A percentile compares a stretch with the other conserved stretches of the same genome.
phyloP scores from a whole-genome alignment of 345 rosid genomes.

The Melaleuca alternifolia region DNA sequence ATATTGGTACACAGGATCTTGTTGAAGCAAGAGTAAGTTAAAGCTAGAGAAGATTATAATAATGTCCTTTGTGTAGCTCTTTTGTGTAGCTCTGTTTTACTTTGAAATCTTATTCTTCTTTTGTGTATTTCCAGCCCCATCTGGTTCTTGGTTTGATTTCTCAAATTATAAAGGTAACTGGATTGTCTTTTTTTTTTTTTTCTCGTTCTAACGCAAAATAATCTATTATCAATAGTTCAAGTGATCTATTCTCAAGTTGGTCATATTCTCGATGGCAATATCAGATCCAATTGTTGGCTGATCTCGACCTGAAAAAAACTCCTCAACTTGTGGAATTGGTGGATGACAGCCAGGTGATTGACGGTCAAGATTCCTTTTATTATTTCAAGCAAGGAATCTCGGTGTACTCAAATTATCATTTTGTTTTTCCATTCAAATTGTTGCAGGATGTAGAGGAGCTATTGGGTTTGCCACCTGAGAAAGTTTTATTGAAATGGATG shows the following conservation, averaged over 20 bases:
- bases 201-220: background rate
- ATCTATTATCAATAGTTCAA: background rate
- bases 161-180: constrained; percentile 83
- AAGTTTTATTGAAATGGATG: constrained; percentile 96
- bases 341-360: constrained; percentile 61
- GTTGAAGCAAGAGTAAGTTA: constrained; percentile 87
- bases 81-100: background rate
- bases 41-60: background rate
- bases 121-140: constrained; percentile 52
- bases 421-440: background rate
- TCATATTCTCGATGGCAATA: constrained; percentile 1
- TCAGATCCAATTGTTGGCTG: constrained; percentile 93
- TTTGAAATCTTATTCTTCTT: background rate
- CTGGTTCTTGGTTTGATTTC: constrained; percentile 92
- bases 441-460: constrained; percentile 96
- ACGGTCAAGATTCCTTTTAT: background rate
- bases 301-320: constrained; percentile 90
- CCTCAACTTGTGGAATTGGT: constrained; percentile 88
- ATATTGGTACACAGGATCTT: constrained; percentile 90
- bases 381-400: background rate
- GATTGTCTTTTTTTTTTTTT: background rate
- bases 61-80: background rate
- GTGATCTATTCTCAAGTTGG: background rate
- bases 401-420: background rate
- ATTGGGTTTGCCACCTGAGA: constrained; percentile 82